Percentiles rank a stretch among this genome's conserved stretches.
phyloP scores from a whole-genome alignment of 169 alveolate species.

The Blepharisma undulans region DNA sequence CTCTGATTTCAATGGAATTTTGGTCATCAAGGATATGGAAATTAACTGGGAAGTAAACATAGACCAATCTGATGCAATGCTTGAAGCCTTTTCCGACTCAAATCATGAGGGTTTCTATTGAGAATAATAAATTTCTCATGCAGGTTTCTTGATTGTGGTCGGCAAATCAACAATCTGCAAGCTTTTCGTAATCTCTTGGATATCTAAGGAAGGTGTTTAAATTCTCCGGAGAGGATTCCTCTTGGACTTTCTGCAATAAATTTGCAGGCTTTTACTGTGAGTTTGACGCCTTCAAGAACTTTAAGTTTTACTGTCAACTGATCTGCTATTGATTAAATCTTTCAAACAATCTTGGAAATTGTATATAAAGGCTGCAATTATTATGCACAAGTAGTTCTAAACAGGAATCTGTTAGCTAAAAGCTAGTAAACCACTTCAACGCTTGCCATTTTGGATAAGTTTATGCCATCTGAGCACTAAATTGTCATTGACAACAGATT shows the following conservation, averaged over 20 bases:
- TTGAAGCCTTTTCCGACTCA: constrained; percentile 95
- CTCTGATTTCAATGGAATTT: constrained; percentile 95
- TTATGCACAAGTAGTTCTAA: too few relatives aligned
- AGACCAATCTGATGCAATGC: constrained; percentile 99
- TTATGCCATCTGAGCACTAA: too few relatives aligned
- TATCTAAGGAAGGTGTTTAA: constrained; percentile 95
- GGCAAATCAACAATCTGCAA: constrained; percentile 95
- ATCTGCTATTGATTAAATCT: too few relatives aligned
- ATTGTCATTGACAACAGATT: too few relatives aligned
- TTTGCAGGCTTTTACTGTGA: constrained; percentile 91
- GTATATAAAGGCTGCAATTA: too few relatives aligned
- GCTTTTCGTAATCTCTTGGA: constrained; percentile 86
- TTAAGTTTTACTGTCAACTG: constrained; percentile 39
- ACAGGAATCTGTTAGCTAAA: too few relatives aligned
- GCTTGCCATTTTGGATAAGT: too few relatives aligned
- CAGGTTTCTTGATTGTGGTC: constrained; percentile 92
- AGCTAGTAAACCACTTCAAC: too few relatives aligned
- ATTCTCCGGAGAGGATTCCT: constrained; percentile 94
- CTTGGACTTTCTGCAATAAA: constrained; percentile 97
- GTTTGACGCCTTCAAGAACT: constrained; percentile 83
- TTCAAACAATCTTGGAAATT: too few relatives aligned
- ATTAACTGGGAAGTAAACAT: constrained; percentile 99
- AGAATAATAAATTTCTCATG: constrained; percentile 94
- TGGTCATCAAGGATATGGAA: constrained; percentile 94
- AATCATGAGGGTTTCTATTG: constrained; percentile 95